Evolutionary conservation across 345 rosid species (phyloP), one percentile per base, ranked within the genome.

Genomic region (Adansonia digitata): DNA sequence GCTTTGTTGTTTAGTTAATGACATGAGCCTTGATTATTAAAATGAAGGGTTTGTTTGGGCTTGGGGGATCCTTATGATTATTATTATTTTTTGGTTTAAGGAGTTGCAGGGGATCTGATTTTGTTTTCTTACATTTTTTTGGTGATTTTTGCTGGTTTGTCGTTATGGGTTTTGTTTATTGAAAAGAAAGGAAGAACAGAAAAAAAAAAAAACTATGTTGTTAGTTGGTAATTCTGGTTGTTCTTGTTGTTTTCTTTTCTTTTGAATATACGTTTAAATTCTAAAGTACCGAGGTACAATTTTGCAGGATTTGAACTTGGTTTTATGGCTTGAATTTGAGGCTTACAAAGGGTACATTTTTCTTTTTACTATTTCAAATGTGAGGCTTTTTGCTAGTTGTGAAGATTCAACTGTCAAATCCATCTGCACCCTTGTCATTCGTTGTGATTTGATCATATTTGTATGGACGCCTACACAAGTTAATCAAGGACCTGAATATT

Each of bases 361-460:
- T 18, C 37, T 43, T 62, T 66, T 40, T 24, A 62, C 74, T 69
- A 18, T 27, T 75, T 63, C 62, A n/a, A n/a, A n/a, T 45, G 48
- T 70, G 71, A 72, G 70, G 67, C 57, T 59, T 12, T 34, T 22
- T 74, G 15, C 12, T 45, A 22, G 18, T 64, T 8, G 43, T 27
- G 60, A 60, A 43, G 74, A 70, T 73, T 57, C 77, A 15, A n/a
- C 42, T 34, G 80, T 81, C 75, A 74, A 79, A 81, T 75, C 71
- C 65, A 52, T 74, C 79, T 49, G 45, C 31, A 39, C 45, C 61
- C 26, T 56, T 40, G 39, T 71, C 77, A 51, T 64, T 61, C 75
- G 13, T 18, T 20, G 65, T 77, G 76, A 62, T 79, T 56, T 81
- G 82, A 65, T 79, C 43, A 66, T 20, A 55, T 48, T 60, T 82